These are phyloP conservation scores for Epichloe festucae DNA, from an alignment of 2,329 filamentous ascomycete genomes.

Conservation along the genomic window DNA sequence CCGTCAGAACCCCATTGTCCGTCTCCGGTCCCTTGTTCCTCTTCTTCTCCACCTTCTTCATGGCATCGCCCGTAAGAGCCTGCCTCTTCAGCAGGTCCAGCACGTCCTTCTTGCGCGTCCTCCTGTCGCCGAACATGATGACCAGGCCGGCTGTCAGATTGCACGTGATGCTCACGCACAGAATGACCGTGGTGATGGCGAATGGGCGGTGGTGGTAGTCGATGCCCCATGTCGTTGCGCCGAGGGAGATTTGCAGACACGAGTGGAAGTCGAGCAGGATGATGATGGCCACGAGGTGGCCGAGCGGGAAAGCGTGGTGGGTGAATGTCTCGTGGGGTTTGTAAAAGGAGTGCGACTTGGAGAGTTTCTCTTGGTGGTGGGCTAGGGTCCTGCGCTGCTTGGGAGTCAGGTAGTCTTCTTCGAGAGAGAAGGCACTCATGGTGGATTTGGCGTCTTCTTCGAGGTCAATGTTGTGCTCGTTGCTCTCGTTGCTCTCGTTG, in stretches of 20 bases:
- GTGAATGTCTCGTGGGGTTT: slow-evolving; percentile 78
- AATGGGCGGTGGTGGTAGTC: slow-evolving; percentile 54
- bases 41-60: slow-evolving; percentile 29
- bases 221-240: slow-evolving; percentile 67
- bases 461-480: slow-evolving; percentile 2
- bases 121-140: slow-evolving; percentile 63
- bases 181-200: slow-evolving; percentile 68
- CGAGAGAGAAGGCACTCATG: slow-evolving; percentile 25
- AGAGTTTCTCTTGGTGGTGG: slow-evolving; percentile 68
- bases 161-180: slow-evolving; percentile 63
- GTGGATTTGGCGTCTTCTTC: slow-evolving; percentile 28
- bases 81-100: slow-evolving; percentile 65
- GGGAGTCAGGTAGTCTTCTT: slow-evolving; percentile 48
- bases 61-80: slow-evolving; percentile 52
- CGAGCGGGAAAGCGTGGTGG: slow-evolving; percentile 65
- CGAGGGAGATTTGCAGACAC: slow-evolving; percentile 66
- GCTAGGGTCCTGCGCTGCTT: slow-evolving; percentile 56
- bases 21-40: slow-evolving; percentile 4
- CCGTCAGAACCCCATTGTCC: not conserved
- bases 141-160: slow-evolving; percentile 67
- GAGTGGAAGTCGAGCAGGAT: slow-evolving; percentile 69
- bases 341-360: slow-evolving; percentile 78
- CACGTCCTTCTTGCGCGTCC: slow-evolving; percentile 76
- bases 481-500: not conserved
- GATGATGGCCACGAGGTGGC: slow-evolving; percentile 64